Evolutionary conservation across 2,329 filamentous ascomycete species (phyloP).

Genomic region (Scopulariopsis brevicaulis): DNA sequence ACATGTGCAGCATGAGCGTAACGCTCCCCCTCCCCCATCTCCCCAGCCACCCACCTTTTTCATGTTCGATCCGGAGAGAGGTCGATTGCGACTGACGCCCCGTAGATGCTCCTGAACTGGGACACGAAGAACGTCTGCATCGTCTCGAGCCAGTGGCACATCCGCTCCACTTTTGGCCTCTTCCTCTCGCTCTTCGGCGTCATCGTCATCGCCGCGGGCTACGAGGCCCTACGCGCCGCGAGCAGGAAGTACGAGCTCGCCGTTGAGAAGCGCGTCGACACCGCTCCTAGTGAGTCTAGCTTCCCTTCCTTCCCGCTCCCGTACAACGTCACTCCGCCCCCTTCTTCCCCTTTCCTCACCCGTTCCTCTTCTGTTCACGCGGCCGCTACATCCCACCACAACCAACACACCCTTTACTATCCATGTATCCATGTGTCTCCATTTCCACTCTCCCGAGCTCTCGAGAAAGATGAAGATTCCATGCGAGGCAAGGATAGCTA

Average conservation of each 20-base stretch:
- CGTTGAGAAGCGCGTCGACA: slow-evolving; percentile 33
- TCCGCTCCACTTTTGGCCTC: slow-evolving; percentile 63
- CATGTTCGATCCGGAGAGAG: no score
- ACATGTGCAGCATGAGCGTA: slow-evolving; percentile 86
- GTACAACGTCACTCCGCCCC: background rate
- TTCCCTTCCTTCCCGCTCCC: background rate
- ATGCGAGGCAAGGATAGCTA: background rate
- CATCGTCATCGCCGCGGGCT: slow-evolving; percentile 76
- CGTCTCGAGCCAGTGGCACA: slow-evolving; percentile 84
- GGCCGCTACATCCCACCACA: background rate
- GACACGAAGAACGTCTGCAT: slow-evolving; percentile 89
- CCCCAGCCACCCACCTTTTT: background rate
- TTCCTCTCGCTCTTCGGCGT: slow-evolving; percentile 75
- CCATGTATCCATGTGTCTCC: background rate
- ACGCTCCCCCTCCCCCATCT: background rate
- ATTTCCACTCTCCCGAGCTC: no score
- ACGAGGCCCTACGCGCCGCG: slow-evolving; percentile 74
- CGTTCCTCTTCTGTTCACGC: background rate
- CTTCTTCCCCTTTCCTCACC: background rate
- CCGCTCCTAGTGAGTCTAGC: slow-evolving; percentile 40
- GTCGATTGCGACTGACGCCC: background rate
- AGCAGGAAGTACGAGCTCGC: slow-evolving; percentile 66
- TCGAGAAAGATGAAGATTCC: background rate
- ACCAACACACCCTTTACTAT: no score
- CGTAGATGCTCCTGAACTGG: slow-evolving; percentile 97